These are phyloP conservation scores for Paecilomyces niveus DNA, from an alignment of 2,329 filamentous ascomycete genomes.

Conservation along the genomic window DNA sequence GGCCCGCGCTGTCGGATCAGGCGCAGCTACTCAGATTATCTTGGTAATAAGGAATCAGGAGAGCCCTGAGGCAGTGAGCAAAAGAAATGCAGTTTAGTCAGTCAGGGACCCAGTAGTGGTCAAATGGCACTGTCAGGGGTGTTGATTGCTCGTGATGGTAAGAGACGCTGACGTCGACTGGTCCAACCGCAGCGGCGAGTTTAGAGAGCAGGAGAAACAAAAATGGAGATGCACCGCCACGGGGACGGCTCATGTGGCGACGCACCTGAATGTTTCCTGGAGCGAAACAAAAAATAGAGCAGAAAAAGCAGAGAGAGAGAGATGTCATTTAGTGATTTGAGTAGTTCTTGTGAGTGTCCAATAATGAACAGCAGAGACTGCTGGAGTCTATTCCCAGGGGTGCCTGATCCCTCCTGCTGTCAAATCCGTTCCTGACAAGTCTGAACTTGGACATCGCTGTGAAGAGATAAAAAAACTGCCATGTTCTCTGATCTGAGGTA, in stretches of 20 bases:
- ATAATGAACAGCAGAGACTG: neutral
- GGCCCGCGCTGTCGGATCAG: neutral
- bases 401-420: neutral
- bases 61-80: neutral
- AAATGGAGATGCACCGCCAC: neutral
- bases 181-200: neutral
- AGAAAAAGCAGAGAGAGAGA: neutral
- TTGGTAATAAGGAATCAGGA: neutral
- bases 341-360: neutral
- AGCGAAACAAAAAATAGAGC: neutral
- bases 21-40: neutral
- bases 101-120: neutral
- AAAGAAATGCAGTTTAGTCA: no score
- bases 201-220: neutral
- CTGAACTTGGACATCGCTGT: neutral
- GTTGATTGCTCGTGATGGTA: neutral
- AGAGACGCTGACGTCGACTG: neutral
- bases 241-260: neutral
- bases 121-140: neutral
- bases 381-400: neutral
- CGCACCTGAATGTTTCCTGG: neutral
- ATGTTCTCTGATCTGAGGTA: neutral
- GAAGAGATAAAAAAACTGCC: neutral
- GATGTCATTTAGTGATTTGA: no score
- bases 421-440: no score